Conservation (phyloP, 768 basidiomycete genomes). For the Leccinum variicolor region DNA sequence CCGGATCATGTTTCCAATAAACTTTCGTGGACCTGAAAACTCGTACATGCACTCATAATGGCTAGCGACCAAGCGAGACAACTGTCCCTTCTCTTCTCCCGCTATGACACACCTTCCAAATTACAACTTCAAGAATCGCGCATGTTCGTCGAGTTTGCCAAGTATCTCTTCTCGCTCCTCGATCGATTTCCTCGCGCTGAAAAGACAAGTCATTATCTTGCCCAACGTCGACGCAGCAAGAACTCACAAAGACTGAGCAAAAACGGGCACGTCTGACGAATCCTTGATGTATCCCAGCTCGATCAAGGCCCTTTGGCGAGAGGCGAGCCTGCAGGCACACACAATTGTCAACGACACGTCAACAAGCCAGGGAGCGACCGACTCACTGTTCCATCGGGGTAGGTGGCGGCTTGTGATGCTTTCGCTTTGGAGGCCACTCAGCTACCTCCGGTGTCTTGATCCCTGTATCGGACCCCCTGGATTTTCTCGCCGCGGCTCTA, state of each 20-base stretch:
- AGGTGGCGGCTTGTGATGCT: slow-evolving; percentile 47
- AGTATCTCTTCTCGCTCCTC: slow-evolving; percentile 44
- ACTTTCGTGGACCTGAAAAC: too few relatives aligned
- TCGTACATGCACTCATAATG: too few relatives aligned
- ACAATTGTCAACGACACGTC: neutral
- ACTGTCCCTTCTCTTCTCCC: too few relatives aligned
- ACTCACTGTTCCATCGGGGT: slow-evolving; percentile 53
- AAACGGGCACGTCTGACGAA: slow-evolving; percentile 48
- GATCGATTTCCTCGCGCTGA: slow-evolving; percentile 38
- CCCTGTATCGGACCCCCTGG: slow-evolving; percentile 9
- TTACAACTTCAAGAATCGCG: slow-evolving; percentile 6
- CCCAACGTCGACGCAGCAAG: neutral
- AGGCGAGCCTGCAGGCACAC: slow-evolving; percentile 40
- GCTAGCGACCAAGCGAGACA: too few relatives aligned
- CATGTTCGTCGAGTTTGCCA: slow-evolving; percentile 38
- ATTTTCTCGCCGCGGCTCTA: slow-evolving; percentile 22
- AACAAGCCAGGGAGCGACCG: neutral
- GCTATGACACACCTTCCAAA: neutral
- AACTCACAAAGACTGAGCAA: slow-evolving; percentile 67
- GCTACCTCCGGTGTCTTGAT: slow-evolving; percentile 32
- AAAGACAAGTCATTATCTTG: slow-evolving; percentile 3
- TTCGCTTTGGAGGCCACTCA: slow-evolving; percentile 65
- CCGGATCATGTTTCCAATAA: too few relatives aligned
- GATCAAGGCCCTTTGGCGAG: slow-evolving; percentile 59
- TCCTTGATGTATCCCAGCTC: slow-evolving; percentile 56